Conservation (phyloP, 192 early-diverging fungal genomes). For the Mortierella claussenii region DNA sequence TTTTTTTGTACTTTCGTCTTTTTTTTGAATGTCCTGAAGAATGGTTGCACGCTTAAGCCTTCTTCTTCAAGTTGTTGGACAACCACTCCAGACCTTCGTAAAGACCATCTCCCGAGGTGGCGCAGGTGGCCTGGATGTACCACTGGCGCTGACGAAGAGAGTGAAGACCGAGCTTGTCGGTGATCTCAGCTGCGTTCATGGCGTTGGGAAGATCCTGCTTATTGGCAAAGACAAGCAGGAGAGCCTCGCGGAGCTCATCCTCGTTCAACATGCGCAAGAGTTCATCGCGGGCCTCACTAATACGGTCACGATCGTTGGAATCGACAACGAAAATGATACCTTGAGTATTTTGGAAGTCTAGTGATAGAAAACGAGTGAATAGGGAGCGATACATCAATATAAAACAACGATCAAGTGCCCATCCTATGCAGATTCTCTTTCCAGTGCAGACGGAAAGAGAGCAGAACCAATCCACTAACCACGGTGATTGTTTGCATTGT, state of each 20-base stretch:
- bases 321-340: conserved; percentile 98
- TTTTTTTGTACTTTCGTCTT: conserved; percentile 15
- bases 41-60: conserved; percentile 24
- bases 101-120: conserved; percentile 93
- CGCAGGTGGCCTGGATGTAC: conserved; percentile 95
- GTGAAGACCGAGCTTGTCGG: conserved; percentile 91
- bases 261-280: conserved; percentile 94
- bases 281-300: conserved; percentile 92
- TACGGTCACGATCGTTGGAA: conserved; percentile 95
- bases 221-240: conserved; percentile 96
- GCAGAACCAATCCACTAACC: no score
- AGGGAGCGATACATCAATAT: no score
- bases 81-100: conserved; percentile 98
- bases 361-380: no score
- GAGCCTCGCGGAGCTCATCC: conserved; percentile 92
- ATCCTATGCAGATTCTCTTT: no score
- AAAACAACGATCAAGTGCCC: no score
- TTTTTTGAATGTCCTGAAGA: conserved; percentile 5
- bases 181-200: conserved; percentile 93
- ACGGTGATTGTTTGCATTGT: no score
- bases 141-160: conserved; percentile 84
- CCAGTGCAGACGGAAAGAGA: no score
- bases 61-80: conserved; percentile 71
- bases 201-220: conserved; percentile 99
- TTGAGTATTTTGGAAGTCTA: conserved; percentile 97